Conservation (phyloP, 257 asterid species). For the Solanum clarkiae region DNA sequence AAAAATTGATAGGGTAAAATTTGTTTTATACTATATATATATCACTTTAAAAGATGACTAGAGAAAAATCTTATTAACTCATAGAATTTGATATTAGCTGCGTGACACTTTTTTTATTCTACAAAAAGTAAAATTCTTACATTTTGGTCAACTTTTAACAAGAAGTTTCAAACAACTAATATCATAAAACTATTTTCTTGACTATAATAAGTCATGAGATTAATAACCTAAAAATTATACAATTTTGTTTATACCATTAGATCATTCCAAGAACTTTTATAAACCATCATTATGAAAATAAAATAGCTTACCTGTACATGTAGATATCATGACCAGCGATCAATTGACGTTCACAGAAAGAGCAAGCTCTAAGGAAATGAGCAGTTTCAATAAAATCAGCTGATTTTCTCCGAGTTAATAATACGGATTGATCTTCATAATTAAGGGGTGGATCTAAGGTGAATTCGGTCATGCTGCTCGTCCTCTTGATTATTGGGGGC, state of each 20-base stretch:
- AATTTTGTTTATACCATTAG: background rate
- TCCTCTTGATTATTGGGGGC: constrained; percentile 61
- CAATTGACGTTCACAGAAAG: constrained; percentile 59
- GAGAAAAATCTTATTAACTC: background rate
- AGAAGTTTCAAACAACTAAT: too few relatives aligned
- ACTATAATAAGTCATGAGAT: too few relatives aligned
- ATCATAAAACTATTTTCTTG: too few relatives aligned
- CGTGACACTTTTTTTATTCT: too few relatives aligned
- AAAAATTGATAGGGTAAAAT: background rate
- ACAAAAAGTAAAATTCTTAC: too few relatives aligned
- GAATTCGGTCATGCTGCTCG: constrained; percentile 70
- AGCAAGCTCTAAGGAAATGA: constrained; percentile 52
- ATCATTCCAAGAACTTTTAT: background rate
- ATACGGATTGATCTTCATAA: constrained; percentile 12
- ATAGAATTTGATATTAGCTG: background rate
- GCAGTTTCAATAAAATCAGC: constrained; percentile 35
- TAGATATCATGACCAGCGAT: constrained; percentile 67
- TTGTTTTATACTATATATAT: background rate
- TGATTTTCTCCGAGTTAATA: constrained; percentile 43
- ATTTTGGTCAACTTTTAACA: too few relatives aligned
- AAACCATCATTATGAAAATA: background rate
- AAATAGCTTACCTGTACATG: constrained; percentile 50
- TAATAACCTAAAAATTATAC: background rate
- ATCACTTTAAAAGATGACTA: background rate
- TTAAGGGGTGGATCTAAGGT: constrained; percentile 18